Conservation (phyloP, 495 filamentous ascomycete species). For the Polyplosphaeria fusca region DNA sequence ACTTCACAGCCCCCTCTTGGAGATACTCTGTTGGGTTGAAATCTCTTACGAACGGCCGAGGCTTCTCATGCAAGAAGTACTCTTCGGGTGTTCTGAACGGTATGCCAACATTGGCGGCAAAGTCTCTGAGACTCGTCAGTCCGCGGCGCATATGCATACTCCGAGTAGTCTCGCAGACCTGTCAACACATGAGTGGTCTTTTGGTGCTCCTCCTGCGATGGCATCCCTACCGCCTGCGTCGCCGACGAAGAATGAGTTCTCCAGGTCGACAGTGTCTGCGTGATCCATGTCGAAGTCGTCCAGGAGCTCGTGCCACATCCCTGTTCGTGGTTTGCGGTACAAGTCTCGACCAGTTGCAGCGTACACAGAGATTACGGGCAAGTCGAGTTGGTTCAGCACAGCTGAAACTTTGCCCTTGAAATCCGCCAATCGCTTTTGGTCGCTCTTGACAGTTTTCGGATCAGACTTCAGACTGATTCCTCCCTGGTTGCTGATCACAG, state of each 20-base stretch:
- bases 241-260: constrained; percentile 77
- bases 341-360: constrained; percentile 77
- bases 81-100: constrained; percentile 84
- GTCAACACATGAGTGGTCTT: constrained; percentile 77
- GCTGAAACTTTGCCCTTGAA: constrained; percentile 76
- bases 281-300: constrained; percentile 68
- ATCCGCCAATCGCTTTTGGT: constrained; percentile 59
- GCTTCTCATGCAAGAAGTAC: constrained; percentile 68
- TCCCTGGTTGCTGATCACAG: constrained; percentile 85
- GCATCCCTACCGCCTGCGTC: constrained; percentile 70
- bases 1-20: constrained; percentile 25
- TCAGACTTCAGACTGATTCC: constrained; percentile 71
- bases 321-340: constrained; percentile 80
- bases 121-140: constrained; percentile 52
- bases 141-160: not conserved
- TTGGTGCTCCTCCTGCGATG: constrained; percentile 38
- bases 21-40: constrained; percentile 65
- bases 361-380: constrained; percentile 78
- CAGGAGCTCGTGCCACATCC: constrained; percentile 86
- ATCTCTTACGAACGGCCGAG: constrained; percentile 58
- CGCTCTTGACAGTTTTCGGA: constrained; percentile 63
- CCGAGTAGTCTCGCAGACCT: constrained; percentile 47
- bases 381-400: constrained; percentile 66
- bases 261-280: constrained; percentile 58
- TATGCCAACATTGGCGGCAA: constrained; percentile 79